Evolutionary conservation across 306 rosid genomes (phyloP), one percentile per base, ranked within the genome.

Genomic region (Pterocarpus santalinus): DNA sequence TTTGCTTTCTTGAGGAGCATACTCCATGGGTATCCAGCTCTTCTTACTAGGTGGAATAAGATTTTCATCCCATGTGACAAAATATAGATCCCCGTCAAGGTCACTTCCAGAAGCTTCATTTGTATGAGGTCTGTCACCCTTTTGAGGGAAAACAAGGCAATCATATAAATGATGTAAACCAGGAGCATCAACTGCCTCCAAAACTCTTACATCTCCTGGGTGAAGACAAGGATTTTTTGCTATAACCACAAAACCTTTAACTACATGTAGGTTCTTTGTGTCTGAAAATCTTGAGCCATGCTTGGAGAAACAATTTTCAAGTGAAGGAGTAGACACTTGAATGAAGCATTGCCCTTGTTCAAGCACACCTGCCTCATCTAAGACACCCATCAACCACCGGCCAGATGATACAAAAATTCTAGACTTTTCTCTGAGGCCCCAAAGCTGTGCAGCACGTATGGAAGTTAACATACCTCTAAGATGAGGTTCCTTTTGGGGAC

Each of bases 41-140:
- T 77, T 92, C 86, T 90, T 94, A 75, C 91, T 65, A n/a, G 97
- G 95, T 56, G 98, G 97, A 80, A 94, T 84, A 64, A 94, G 94
- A 83, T 85, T 86, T 75, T 85, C 90, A 88, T 93, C 97, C 98
- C 97, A 95, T 5, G 98, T 95, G 76, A 88, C 94, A 85, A 95
- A 95, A 87, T 95, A 95, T 10, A 93, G 93, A 73, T 95, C 99
- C 60, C 94, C 98, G 12, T 95, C 98, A 69, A 93, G 94, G 87
- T 93, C 99, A 85, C 98, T 93, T 82, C 97, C 99, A 85, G 98
- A 93, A 83, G 99, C 98, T 86, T 95, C 99, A 82, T 95, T 71
- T 53, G 97, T 46, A 80, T 95, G 99, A 16, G 99, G 97, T 78
- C 99, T 86, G 49, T 93, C 89, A 52, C 98, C 99, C 44, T 93